Percentiles rank a stretch among this genome's conserved stretches.
These are phyloP conservation scores for Ophidiomyces ophidiicola DNA, from an alignment of 2,329 filamentous ascomycete genomes.

Conservation along the genomic window DNA sequence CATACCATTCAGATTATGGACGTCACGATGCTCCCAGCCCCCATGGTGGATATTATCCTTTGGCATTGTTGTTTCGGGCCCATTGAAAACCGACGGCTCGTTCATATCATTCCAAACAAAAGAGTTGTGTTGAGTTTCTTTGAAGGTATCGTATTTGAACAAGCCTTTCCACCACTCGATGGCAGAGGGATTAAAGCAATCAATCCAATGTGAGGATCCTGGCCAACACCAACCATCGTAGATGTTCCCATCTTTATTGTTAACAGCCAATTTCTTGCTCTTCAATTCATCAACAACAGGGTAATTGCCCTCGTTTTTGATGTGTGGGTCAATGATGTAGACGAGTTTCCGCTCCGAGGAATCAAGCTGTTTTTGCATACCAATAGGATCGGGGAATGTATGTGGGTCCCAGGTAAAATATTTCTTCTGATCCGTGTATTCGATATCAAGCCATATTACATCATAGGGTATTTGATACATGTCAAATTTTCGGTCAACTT, in stretches of 20 bases:
- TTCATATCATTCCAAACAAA: slow-evolving; percentile 99
- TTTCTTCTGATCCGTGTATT: slow-evolving; percentile 93
- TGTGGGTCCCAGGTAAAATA: slow-evolving; percentile 96
- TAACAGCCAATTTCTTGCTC: slow-evolving; percentile 68
- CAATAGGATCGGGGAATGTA: slow-evolving; percentile 72
- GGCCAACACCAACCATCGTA: slow-evolving; percentile 99
- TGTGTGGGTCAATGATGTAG: slow-evolving; percentile 90
- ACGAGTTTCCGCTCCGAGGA: slow-evolving; percentile 80
- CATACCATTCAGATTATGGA: slow-evolving; percentile 92
- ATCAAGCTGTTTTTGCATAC: slow-evolving; percentile 80
- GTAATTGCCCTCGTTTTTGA: slow-evolving; percentile 82
- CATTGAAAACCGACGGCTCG: slow-evolving; percentile 96
- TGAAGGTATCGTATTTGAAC: slow-evolving; percentile 80
- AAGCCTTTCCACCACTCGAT: slow-evolving; percentile 81
- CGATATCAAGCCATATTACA: slow-evolving; percentile 96
- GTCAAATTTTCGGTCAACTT: slow-evolving; percentile 93
- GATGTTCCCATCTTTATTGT: slow-evolving; percentile 76
- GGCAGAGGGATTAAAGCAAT: slow-evolving; percentile 87
- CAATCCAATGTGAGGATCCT: slow-evolving; percentile 90
- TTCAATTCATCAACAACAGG: slow-evolving; percentile 67
- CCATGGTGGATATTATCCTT: slow-evolving; percentile 91
- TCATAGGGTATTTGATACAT: slow-evolving; percentile 93
- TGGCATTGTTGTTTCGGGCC: slow-evolving; percentile 95
- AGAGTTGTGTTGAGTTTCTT: slow-evolving; percentile 71
- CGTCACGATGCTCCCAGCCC: slow-evolving; percentile 90